Base-by-base conservation (phyloP, 768 basidiomycete genomes). In the Rickenella mellea region DNA sequence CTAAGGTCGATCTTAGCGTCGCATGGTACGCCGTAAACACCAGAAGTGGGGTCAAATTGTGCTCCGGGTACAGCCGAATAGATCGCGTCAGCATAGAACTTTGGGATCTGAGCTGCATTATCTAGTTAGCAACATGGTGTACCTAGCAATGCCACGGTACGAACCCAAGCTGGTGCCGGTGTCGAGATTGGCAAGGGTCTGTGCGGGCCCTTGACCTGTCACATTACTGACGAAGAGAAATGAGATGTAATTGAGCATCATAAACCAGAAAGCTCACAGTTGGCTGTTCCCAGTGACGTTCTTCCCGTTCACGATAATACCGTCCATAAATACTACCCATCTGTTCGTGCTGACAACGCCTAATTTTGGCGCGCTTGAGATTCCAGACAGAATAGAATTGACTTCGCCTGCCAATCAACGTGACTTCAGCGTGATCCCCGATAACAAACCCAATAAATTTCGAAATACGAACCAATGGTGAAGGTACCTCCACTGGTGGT, bases 21-120 rank as follows among this genome's bases (percentile, higher is more conserved):
- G 47, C 62, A 64, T 4, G 60, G 61, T 2, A 64, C 55, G n/a
- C 40, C 39, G 57, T 59, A 64, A 12, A 52, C 28, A 10, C 49
- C 47, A 9, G 27, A 49, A 6, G 49, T 36, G 11, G 42, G 17
- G 43, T 57, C 48, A 33, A 52, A 56, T 25, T 42, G 29, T 9
- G 62, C 58, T 6, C 59, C 62, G 1, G 46, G 40, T 31, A 65
- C 55, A 17, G 41, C 41, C 19, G 49, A 36, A 43, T 65, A 65
- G 31, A 65, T 59, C 39, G 49, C 48, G 40, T 58, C 52, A 1
- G 58, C 57, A 22, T 53, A 53, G 2, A 49, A 35, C 5, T 41
- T 28, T 2, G 57, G 57, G 17, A 58, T 42, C 39, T 53, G 55
- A 20, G 55, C 41, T 44, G 20, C 27, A 9, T 14, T 27, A 27